Base-by-base conservation (phyloP, 1,284 basidiomycete species). In the Phlebopus sp. region DNA sequence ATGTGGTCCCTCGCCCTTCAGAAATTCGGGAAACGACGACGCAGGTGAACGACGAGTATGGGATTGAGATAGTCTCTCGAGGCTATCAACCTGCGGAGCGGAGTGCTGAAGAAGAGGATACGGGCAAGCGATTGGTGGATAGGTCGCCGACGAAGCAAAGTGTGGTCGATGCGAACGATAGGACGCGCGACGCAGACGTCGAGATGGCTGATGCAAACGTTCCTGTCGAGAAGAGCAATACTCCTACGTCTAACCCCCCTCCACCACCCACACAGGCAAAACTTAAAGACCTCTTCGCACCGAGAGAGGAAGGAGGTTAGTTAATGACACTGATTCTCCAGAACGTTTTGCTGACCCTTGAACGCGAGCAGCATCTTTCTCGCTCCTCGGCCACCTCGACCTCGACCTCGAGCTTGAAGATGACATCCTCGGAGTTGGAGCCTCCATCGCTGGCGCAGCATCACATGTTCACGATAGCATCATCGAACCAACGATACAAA, bases 211-310 rank as follows among this genome's bases (percentile, higher is more conserved):
- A 48, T 2, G 10, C 17, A 3, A 10, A 3, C 6, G n/a, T 39
- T 5, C 18, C 38, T 4, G 17, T 30, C 2, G 3, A 6, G 17
- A 14, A 6, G 17, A 14, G 14, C 0, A 23, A 37, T 7, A n/a
- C 9, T 6, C 40, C 44, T 4, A 11, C 30, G 5, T 4, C 10
- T 8, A 32, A 36, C 30, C 10, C 41, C 2, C 5, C 17, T 32
- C 42, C 56, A 29, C 42, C 56, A 29, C 47, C 54, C 1, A 59
- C 58, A 3, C 42, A 41, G 27, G 56, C 56, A 4, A 70, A 72
- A 32, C 70, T 90, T 17, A 86, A 86, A 56, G 81, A 85, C 53
- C 66, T 90, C 2, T 88, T 90, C 53, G 81, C 80, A 10, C 84
- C 85, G 0, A 71, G 72, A 21, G 79, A 82, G 47, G 80, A 82